These are phyloP conservation scores for Colletotrichum sp. DNA, from an alignment of 2,329 filamentous ascomycete genomes.

Conservation along the genomic window DNA sequence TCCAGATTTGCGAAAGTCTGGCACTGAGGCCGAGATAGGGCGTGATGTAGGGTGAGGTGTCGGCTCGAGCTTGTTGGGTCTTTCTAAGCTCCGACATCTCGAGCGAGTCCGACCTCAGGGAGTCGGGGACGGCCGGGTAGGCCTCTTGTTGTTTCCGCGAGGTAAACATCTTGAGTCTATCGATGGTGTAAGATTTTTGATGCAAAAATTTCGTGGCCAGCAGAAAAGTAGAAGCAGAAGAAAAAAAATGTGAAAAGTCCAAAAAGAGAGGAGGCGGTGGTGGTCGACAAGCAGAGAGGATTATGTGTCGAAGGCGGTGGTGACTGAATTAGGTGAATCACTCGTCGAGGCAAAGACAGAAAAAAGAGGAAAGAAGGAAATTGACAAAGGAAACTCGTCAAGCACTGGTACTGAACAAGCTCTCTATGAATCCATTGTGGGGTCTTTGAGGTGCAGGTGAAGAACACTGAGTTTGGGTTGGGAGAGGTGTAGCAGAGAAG, in stretches of 20 bases:
- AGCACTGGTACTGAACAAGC: slow-evolving; percentile 15
- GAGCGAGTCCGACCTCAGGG: slow-evolving; percentile 41
- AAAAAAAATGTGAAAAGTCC: not conserved
- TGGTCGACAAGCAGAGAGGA: not conserved
- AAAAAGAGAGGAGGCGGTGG: not conserved
- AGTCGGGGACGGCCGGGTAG: slow-evolving; percentile 42
- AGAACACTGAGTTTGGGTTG: not conserved
- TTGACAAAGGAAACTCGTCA: slow-evolving; percentile 24
- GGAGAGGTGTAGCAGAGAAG: not conserved
- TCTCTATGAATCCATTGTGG: slow-evolving; percentile 21
- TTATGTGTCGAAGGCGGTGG: not conserved
- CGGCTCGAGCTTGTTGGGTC: slow-evolving; percentile 41
- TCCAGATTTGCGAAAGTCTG: slow-evolving; percentile 93
- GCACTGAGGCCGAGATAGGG: slow-evolving; percentile 91
- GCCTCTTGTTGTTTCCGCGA: slow-evolving; percentile 36
- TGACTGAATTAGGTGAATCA: slow-evolving; percentile 15
- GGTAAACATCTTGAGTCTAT: slow-evolving; percentile 41
- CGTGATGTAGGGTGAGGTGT: slow-evolving; percentile 74
- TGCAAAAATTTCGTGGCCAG: slow-evolving; percentile 1
- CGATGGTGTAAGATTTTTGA: slow-evolving; percentile 22
- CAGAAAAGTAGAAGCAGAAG: not conserved
- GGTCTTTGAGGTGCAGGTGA: not conserved
- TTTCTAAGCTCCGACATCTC: slow-evolving; percentile 37
- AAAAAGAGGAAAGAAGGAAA: not conserved
- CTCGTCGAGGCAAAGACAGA: not conserved